Percentiles rank a stretch among this genome's conserved stretches.
These are phyloP conservation scores for Pyrenophora graminea DNA, from an alignment of 2,329 filamentous ascomycete genomes.

Conservation along the genomic window DNA sequence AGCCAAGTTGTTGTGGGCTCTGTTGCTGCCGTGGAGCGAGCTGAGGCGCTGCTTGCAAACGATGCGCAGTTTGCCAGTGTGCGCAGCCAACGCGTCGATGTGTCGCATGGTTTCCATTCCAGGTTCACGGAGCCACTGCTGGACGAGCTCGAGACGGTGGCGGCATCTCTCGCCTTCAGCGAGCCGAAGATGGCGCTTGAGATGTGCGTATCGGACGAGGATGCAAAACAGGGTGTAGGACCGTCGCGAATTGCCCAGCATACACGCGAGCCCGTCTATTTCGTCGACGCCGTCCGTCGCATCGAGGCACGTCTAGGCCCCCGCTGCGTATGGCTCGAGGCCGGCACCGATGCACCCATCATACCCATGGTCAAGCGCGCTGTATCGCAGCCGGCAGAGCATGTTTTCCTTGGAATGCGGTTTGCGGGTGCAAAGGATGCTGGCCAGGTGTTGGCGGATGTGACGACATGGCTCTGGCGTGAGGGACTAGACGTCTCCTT, in stretches of 20 bases:
- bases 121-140: no score
- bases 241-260: constrained; percentile 2
- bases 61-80: no score
- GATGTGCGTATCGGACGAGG: not conserved
- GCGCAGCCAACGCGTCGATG: no score
- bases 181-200: not conserved
- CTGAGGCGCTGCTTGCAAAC: no score
- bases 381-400: not conserved
- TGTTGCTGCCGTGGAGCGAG: no score
- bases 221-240: not conserved
- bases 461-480: not conserved
- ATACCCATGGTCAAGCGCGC: constrained; percentile 29
- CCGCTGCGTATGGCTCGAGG: constrained; percentile 25
- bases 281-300: constrained; percentile 13
- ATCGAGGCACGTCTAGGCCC: not conserved
- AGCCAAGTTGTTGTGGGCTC: no score
- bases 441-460: not conserved
- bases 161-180: not conserved
- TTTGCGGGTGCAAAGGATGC: not conserved
- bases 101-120: no score
- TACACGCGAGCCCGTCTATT: constrained; percentile 1
- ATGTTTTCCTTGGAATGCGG: not conserved
- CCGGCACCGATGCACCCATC: constrained; percentile 27
- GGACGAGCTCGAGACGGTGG: no score
- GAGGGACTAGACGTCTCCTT: not conserved